These are phyloP conservation scores for Amaranthus hypochondriacus DNA, from an alignment of 148 eudicot species.

Conservation along the genomic window DNA sequence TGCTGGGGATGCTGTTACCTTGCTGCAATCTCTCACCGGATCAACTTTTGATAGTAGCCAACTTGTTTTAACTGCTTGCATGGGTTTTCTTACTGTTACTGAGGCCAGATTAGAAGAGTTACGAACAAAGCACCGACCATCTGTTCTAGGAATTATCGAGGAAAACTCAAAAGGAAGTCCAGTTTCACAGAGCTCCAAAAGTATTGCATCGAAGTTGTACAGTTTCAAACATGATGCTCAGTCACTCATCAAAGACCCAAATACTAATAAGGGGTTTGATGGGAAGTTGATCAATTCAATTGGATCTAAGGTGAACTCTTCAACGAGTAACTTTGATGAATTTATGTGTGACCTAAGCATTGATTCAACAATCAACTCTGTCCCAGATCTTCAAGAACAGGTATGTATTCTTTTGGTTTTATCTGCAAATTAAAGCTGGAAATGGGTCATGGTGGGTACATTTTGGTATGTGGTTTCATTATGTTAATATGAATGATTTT, in stretches of 20 bases:
- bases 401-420: conserved; percentile 25
- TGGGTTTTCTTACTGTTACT: conserved; percentile 69
- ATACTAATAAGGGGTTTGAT: conserved; percentile 29
- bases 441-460: neutral
- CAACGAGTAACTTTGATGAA: conserved; percentile 49
- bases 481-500: neutral
- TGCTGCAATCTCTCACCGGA: conserved; percentile 74
- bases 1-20: conserved; percentile 82
- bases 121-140: conserved; percentile 71
- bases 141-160: conserved; percentile 49
- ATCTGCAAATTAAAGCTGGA: neutral
- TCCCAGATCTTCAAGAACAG: conserved; percentile 84
- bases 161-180: conserved; percentile 61
- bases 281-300: conserved; percentile 21
- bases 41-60: conserved; percentile 98
- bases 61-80: conserved; percentile 91
- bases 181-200: conserved; percentile 57
- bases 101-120: conserved; percentile 62
- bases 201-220: conserved; percentile 74
- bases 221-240: conserved; percentile 77
- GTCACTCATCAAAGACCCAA: conserved; percentile 38
- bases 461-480: neutral
- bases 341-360: conserved; percentile 36
- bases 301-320: conserved; percentile 27
- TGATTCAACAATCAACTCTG: conserved; percentile 46